phyloP scores from a whole-genome alignment of 331 rosid species.

The Saraca asoca region DNA sequence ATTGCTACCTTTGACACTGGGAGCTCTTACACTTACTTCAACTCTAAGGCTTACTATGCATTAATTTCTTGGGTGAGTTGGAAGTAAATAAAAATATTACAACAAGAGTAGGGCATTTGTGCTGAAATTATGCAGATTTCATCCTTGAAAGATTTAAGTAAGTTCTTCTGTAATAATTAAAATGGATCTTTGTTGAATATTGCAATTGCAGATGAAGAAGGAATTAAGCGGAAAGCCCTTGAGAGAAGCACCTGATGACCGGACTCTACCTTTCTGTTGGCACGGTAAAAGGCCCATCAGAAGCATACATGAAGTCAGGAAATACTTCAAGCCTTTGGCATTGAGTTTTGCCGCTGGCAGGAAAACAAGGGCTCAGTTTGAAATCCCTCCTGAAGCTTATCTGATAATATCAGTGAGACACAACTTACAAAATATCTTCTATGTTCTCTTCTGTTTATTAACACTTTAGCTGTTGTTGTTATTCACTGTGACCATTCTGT shows the following conservation, averaged over 20 bases:
- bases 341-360: slow-evolving; percentile 54
- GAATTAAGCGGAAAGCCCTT: slow-evolving; percentile 54
- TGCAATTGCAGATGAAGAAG: slow-evolving; percentile 53
- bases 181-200: slow-evolving; percentile 11
- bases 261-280: slow-evolving; percentile 75
- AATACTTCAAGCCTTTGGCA: slow-evolving; percentile 77
- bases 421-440: slow-evolving; percentile 3
- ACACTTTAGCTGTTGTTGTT: too few relatives aligned
- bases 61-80: slow-evolving; percentile 63
- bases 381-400: slow-evolving; percentile 81
- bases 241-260: slow-evolving; percentile 63
- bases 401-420: slow-evolving; percentile 69
- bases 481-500: slow-evolving; percentile 26
- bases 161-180: not conserved
- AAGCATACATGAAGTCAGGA: slow-evolving; percentile 65
- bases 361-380: slow-evolving; percentile 52
- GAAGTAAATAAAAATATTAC: slow-evolving; percentile 11
- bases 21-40: slow-evolving; percentile 79
- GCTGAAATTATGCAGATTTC: slow-evolving; percentile 13
- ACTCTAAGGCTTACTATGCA: slow-evolving; percentile 61
- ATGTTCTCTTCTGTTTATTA: not conserved
- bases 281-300: slow-evolving; percentile 64
- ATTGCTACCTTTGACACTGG: slow-evolving; percentile 74
- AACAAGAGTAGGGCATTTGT: not conserved
- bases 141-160: slow-evolving; percentile 1